A percentile compares a stretch with the other conserved stretches of the same genome.
Conservation (phyloP, 2,329 filamentous ascomycete genomes). For the Xylaria sp. region DNA sequence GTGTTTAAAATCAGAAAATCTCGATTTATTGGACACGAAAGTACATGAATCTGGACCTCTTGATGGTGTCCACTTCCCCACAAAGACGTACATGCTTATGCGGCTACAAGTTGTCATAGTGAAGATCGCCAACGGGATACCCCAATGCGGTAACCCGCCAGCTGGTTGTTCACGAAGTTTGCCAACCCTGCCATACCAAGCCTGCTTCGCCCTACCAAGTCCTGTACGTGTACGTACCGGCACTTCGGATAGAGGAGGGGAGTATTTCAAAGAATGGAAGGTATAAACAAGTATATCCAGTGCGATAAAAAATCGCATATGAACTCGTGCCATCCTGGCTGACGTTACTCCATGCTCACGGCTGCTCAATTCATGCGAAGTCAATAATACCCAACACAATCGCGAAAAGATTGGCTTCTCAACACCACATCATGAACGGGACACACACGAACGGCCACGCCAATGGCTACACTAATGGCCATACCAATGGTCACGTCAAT, state of each 20-base stretch:
- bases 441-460: slow-evolving; percentile 22
- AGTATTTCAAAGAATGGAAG: neutral
- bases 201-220: slow-evolving; percentile 1
- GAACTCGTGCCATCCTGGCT: neutral
- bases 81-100: slow-evolving; percentile 30
- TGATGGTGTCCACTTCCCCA: slow-evolving; percentile 32
- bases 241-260: slow-evolving; percentile 13
- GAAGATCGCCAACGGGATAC: slow-evolving; percentile 27
- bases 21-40: slow-evolving; percentile 27
- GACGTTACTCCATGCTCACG: neutral
- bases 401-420: neutral
- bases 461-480: slow-evolving; percentile 35
- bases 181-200: slow-evolving; percentile 22
- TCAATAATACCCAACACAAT: neutral
- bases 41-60: slow-evolving; percentile 28
- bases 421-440: slow-evolving; percentile 25
- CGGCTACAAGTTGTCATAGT: slow-evolving; percentile 30
- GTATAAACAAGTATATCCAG: slow-evolving; percentile 3
- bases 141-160: slow-evolving; percentile 34
- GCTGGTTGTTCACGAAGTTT: slow-evolving; percentile 1
- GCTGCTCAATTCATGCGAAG: neutral
- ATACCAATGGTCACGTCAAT: slow-evolving; percentile 39
- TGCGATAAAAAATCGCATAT: slow-evolving; percentile 7
- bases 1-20: slow-evolving; percentile 11
- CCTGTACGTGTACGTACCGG: slow-evolving; percentile 11